phyloP scores from a whole-genome alignment of 192 early-diverging fungal genomes.

The Backusella tuberculispora region DNA sequence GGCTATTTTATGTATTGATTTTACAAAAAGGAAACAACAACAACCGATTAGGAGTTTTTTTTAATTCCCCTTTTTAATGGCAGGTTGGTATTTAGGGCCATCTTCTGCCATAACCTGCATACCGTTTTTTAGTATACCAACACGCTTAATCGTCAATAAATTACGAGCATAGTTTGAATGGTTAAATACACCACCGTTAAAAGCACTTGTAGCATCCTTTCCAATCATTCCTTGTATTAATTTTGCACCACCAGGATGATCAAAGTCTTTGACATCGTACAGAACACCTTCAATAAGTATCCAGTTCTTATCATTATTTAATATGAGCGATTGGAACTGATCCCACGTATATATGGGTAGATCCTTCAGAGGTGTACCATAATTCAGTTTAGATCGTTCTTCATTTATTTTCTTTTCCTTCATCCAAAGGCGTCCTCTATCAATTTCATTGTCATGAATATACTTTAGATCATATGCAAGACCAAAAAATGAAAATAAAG shows the following conservation, averaged over 20 bases:
- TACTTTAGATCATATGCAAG: conserved; percentile 72
- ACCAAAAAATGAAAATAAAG: conserved; percentile 54
- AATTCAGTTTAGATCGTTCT: conserved; percentile 65
- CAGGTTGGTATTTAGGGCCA: not conserved
- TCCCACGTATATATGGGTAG: conserved; percentile 71
- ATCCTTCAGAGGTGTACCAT: conserved; percentile 69
- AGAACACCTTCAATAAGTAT: conserved; percentile 82
- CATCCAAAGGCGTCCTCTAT: conserved; percentile 80
- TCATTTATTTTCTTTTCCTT: conserved; percentile 70
- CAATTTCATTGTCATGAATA: conserved; percentile 79
- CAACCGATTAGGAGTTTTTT: not conserved
- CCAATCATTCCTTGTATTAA: conserved; percentile 75
- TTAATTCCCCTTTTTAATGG: not conserved
- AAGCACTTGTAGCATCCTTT: conserved; percentile 84
- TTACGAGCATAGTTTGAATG: conserved; percentile 90
- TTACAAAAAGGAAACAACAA: not conserved
- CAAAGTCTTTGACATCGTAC: conserved; percentile 80
- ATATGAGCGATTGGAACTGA: conserved; percentile 63
- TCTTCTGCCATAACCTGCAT: conserved; percentile 38
- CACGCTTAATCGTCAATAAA: conserved; percentile 73
- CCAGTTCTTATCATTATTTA: conserved; percentile 67
- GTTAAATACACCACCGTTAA: conserved; percentile 92
- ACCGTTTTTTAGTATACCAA: conserved; percentile 63
- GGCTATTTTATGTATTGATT: not conserved
- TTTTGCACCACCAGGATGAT: conserved; percentile 86